Conservation (phyloP, 208 protist species). For the Trypanosoma grayi region DNA sequence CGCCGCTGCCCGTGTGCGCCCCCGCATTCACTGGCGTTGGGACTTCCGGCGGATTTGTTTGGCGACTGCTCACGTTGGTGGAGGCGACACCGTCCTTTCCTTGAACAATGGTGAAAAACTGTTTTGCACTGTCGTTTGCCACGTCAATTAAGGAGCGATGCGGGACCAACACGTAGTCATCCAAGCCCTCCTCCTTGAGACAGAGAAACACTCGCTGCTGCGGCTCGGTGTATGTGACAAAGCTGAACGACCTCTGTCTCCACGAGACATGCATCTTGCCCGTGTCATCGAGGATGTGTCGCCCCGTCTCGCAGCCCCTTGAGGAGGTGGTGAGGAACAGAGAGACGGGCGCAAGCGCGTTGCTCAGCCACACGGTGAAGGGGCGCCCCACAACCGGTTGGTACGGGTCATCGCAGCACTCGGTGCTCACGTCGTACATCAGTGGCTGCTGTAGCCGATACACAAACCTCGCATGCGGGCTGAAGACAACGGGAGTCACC, state of each 20-base stretch:
- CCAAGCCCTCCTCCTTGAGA: constrained; percentile 1
- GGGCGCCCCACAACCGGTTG: constrained; percentile 11
- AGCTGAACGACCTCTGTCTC: constrained; percentile 7
- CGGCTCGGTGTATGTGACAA: constrained; percentile 17
- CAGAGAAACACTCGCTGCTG: constrained; percentile 20
- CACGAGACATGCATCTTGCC: background rate
- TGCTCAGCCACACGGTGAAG: constrained; percentile 23
- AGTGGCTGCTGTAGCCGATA: constrained; percentile 10
- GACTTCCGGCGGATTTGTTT: no score
- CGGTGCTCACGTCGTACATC: constrained; percentile 26
- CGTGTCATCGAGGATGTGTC: constrained; percentile 22
- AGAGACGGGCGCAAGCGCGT: background rate
- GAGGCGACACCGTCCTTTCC: background rate
- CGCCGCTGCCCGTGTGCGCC: background rate
- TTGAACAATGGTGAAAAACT: background rate
- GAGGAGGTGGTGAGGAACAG: constrained; percentile 15
- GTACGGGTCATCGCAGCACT: constrained; percentile 8
- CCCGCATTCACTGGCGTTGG: background rate
- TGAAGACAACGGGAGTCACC: background rate
- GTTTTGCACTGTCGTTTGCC: background rate
- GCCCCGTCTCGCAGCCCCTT: constrained; percentile 11
- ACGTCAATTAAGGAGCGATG: background rate
- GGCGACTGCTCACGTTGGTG: background rate
- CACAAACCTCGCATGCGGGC: background rate
- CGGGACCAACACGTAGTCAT: background rate